Conservation (phyloP, 352 stramenopile species). For the Globisporangium acanthophoron region DNA sequence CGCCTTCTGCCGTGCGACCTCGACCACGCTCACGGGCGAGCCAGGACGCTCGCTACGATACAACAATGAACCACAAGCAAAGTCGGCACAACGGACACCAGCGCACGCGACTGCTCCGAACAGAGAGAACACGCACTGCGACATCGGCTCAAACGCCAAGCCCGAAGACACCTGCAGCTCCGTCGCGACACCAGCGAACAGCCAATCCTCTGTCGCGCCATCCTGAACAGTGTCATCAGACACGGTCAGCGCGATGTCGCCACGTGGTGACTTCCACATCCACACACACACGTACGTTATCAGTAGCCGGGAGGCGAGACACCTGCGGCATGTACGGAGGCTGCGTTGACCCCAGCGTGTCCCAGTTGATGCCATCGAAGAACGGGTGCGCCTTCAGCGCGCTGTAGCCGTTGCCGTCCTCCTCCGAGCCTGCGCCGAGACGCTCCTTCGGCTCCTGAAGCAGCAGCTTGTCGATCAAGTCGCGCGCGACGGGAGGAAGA, state of each 20-base stretch:
- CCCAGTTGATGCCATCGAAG: constrained; percentile 81
- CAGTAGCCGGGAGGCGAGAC: constrained; percentile 48
- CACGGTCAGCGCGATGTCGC: neutral
- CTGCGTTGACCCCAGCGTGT: constrained; percentile 34
- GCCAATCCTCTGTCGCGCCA: constrained; percentile 83
- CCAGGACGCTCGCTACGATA: constrained; percentile 21
- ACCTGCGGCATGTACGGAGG: constrained; percentile 64
- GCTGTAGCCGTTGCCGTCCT: constrained; percentile 71
- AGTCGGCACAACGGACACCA: neutral
- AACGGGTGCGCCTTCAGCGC: constrained; percentile 75
- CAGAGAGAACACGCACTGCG: constrained; percentile 32
- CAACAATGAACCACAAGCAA: neutral
- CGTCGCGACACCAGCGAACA: constrained; percentile 83
- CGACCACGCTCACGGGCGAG: constrained; percentile 57
- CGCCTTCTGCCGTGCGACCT: constrained; percentile 75
- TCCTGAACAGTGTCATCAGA: constrained; percentile 30
- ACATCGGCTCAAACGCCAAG: constrained; percentile 57
- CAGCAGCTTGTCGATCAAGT: constrained; percentile 78
- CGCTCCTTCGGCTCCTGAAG: constrained; percentile 65
- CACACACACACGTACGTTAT: constrained; percentile 26
- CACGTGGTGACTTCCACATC: neutral
- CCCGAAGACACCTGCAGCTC: constrained; percentile 85
- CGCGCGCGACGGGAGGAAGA: constrained; percentile 53
- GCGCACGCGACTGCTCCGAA: neutral
- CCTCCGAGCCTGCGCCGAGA: constrained; percentile 63